A percentile compares a stretch with the other conserved stretches of the same genome.
Evolutionary conservation across 1,284 basidiomycete genomes (phyloP).

Genomic region (Ustilago shanxiensis): DNA sequence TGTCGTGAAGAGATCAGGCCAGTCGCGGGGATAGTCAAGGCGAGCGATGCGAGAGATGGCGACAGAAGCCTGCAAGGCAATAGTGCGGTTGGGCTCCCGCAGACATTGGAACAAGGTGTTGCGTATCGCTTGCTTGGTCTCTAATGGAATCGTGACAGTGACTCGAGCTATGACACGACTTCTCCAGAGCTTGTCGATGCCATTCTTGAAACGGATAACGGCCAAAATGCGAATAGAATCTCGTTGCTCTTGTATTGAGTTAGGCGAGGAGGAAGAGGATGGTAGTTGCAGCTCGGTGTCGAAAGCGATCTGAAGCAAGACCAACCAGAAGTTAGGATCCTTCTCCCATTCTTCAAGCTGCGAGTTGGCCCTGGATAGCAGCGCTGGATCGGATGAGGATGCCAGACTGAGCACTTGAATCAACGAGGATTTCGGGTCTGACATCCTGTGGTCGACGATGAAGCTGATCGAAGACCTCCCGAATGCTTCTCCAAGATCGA

Average conservation of each 20-base stretch:
- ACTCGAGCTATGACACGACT: slow-evolving; percentile 58
- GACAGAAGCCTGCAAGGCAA: slow-evolving; percentile 64
- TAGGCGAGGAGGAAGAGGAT: slow-evolving; percentile 13
- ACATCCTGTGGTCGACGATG: slow-evolving; percentile 16
- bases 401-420: slow-evolving; percentile 50
- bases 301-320: slow-evolving; percentile 62
- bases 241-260: slow-evolving; percentile 23
- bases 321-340: slow-evolving; percentile 57
- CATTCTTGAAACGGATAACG: slow-evolving; percentile 70
- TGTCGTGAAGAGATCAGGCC: slow-evolving; percentile 62
- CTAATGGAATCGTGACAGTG: slow-evolving; percentile 56
- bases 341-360: slow-evolving; percentile 62
- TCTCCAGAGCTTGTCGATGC: slow-evolving; percentile 67
- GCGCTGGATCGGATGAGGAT: slow-evolving; percentile 34
- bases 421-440: slow-evolving; percentile 36
- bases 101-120: slow-evolving; percentile 57
- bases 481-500: background rate
- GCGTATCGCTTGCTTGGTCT: slow-evolving; percentile 61
- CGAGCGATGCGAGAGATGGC: slow-evolving; percentile 64
- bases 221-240: slow-evolving; percentile 57
- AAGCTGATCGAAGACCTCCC: background rate
- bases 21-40: slow-evolving; percentile 64
- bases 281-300: slow-evolving; percentile 32
- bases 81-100: slow-evolving; percentile 59
- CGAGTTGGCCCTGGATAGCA: slow-evolving; percentile 35